Evolutionary conservation across 805 yeast genomes (phyloP), one percentile per base, ranked within the genome.

Genomic region (Scheffersomyces lignosus): DNA sequence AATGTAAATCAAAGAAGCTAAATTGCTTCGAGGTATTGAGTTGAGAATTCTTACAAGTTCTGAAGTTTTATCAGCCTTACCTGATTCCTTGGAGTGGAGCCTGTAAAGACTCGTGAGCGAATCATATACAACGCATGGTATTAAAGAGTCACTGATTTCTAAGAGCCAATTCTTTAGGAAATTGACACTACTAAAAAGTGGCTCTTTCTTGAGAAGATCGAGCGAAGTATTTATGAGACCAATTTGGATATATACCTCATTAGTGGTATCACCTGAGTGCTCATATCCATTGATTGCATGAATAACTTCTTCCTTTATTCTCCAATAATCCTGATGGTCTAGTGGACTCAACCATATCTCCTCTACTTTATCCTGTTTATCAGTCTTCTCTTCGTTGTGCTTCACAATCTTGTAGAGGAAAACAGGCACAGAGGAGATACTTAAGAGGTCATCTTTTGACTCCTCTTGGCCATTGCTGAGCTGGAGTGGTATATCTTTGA

Each of bases 91-190:
- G 24, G 24, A 7, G 10, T 10, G 9, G 9, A 20, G 10, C 10
- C 10, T 20, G 38, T 56, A 62, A 15, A 38, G 37, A 10, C 44
- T 45, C 9, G 56, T 33, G 17, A 65, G 41, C 12, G 64, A 43
- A 27, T 69, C 75, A 43, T 53, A 65, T 4, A 65, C 59, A 44
- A 64, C 57, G 36, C 68, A 67, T 0, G 74, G 75, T 10, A 70
- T 66, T 16, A 68, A 41, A 0, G 73, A 63, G 37, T 70, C 75
- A 26, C 61, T 56, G 10, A 61, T 56, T 39, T 70, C 73, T 5
- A 70, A 48, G 16, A 69, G 48, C 75, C 75, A 70, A 38, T 55
- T 56, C 36, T 62, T 64, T 20, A 64, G 27, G 36, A 66, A 68
- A 36, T 62, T 65, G 4, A 66, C 44, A 22, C 61, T 37, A 4